Conservation (phyloP, 176 grass and related monocot genomes). For the Guadua angustifolia region DNA sequence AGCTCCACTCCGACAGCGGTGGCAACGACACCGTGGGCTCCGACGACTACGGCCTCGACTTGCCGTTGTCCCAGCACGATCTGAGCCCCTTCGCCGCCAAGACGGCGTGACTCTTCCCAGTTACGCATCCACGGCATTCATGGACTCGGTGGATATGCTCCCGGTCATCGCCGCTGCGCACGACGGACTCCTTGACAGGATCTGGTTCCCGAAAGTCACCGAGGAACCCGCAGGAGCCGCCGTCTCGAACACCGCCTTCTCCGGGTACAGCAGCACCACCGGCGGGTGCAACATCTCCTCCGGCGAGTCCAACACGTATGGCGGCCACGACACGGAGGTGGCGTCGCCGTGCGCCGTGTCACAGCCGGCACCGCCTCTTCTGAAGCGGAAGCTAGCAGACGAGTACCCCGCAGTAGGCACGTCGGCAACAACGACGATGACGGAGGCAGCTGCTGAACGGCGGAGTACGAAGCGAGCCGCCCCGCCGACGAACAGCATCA, state of each 20-base stretch:
- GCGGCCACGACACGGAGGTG: slow-evolving; percentile 47
- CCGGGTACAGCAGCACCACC: slow-evolving; percentile 53
- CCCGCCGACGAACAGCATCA: slow-evolving; percentile 34
- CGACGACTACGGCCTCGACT: slow-evolving; percentile 20
- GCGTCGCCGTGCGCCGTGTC: slow-evolving; percentile 41
- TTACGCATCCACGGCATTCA: neutral
- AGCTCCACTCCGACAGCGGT: neutral
- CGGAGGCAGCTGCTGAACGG: neutral
- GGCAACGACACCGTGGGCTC: neutral
- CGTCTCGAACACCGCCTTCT: slow-evolving; percentile 49
- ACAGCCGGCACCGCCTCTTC: neutral
- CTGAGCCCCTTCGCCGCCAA: slow-evolving; percentile 22
- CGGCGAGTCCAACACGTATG: slow-evolving; percentile 50
- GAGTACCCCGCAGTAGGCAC: neutral
- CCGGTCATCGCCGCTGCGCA: slow-evolving; percentile 4
- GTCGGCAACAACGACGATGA: neutral
- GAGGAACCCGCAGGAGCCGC: slow-evolving; percentile 12
- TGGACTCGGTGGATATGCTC: slow-evolving; percentile 18
- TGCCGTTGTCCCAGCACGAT: slow-evolving; percentile 8
- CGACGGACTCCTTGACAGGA: slow-evolving; percentile 17
- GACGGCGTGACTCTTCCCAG: neutral
- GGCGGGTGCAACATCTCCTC: slow-evolving; percentile 58
- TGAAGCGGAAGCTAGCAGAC: slow-evolving; percentile 25
- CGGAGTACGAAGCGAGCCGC: slow-evolving; percentile 13
- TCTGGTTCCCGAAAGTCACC: slow-evolving; percentile 14